Percentiles rank a stretch among this genome's conserved stretches.
phyloP scores from a whole-genome alignment of 73 alveolate species.

The Paramecium sonneborni region DNA sequence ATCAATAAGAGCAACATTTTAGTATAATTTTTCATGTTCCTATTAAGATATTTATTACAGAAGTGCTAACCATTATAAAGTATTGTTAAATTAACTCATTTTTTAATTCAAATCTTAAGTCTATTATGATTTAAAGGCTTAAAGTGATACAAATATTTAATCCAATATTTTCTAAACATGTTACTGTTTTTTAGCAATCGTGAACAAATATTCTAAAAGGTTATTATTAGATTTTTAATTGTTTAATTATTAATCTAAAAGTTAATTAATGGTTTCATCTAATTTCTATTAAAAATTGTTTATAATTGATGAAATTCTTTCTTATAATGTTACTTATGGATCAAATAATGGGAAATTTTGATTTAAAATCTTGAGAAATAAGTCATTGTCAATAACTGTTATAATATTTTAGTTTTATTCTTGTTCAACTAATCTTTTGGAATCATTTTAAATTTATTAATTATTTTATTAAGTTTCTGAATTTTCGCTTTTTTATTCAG shows the following conservation, averaged over 20 bases:
- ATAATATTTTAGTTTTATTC: background rate
- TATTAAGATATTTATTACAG: background rate
- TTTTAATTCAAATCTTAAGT: background rate
- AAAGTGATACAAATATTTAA: background rate
- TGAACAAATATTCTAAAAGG: background rate
- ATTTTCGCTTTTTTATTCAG: background rate
- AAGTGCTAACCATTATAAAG: background rate
- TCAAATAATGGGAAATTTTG: background rate
- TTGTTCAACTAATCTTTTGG: background rate
- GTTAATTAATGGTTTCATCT: background rate
- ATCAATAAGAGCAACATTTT: background rate
- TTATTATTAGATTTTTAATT: background rate
- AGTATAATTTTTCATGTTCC: constrained; percentile 12
- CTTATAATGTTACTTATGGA: background rate
- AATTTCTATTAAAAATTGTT: background rate
- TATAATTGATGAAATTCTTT: background rate
- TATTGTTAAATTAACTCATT: background rate
- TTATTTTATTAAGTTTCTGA: background rate
- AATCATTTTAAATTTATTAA: background rate
- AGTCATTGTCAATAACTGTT: background rate
- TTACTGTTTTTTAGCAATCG: background rate
- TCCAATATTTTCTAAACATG: background rate
- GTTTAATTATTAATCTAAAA: background rate
- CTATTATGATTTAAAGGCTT: background rate
- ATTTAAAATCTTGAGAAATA: background rate